Conservation (phyloP, 1,284 basidiomycete genomes). For the Ceratobasidium sp. region DNA sequence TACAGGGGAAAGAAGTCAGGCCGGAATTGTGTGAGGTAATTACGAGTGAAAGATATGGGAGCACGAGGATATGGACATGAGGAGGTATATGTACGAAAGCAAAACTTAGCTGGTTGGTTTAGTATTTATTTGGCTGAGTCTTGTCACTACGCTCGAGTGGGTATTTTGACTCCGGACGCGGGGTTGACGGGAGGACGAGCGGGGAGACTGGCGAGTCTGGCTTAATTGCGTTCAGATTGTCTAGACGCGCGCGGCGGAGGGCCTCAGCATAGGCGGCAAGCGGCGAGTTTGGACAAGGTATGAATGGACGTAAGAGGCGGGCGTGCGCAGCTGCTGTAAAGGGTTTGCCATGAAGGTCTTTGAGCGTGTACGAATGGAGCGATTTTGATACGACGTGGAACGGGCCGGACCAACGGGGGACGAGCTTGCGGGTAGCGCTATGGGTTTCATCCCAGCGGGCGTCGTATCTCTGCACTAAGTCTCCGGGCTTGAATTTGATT, state of each 20-base stretch:
- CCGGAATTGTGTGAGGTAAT: background rate
- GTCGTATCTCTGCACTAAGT: slow-evolving; percentile 7
- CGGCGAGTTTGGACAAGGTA: background rate
- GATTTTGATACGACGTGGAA: background rate
- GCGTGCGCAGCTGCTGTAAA: background rate
- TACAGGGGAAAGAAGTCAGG: background rate
- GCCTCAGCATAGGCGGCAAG: slow-evolving; percentile 10
- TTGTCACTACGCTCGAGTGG: background rate
- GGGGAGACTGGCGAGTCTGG: background rate
- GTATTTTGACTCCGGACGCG: background rate
- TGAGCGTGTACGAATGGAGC: background rate
- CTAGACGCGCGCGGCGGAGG: background rate
- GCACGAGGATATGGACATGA: background rate
- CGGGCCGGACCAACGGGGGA: slow-evolving; percentile 11
- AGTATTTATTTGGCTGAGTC: background rate
- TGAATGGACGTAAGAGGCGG: slow-evolving; percentile 1
- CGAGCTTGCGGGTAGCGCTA: background rate
- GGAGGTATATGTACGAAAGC: background rate
- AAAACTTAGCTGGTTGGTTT: background rate
- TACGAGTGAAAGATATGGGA: background rate
- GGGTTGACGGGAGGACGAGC: background rate
- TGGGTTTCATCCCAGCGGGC: slow-evolving; percentile 18
- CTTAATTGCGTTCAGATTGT: background rate
- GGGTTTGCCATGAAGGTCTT: slow-evolving; percentile 1
- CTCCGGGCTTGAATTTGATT: background rate